Percentiles rank a stretch among this genome's conserved stretches.
These are phyloP conservation scores for Kwoniella sp. DNA, from an alignment of 768 basidiomycete species.

Conservation along the genomic window DNA sequence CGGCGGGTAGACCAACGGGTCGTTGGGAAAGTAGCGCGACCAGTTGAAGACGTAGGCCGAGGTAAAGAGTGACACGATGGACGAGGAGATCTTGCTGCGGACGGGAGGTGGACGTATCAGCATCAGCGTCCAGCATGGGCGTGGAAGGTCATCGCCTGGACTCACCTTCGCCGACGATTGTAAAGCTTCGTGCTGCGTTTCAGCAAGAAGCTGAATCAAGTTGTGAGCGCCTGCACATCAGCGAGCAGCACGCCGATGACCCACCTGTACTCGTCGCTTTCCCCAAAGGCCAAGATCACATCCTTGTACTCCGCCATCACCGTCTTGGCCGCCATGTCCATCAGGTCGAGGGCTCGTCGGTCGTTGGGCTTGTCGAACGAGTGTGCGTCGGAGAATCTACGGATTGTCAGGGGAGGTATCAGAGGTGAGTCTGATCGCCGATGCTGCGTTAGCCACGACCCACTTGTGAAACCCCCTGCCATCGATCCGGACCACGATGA, in stretches of 20 bases:
- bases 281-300: slow-evolving; percentile 82
- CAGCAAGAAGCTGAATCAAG: slow-evolving; percentile 81
- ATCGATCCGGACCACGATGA: slow-evolving; percentile 79
- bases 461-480: slow-evolving; percentile 92
- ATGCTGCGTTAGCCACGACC: slow-evolving; percentile 18
- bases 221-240: too few relatives aligned
- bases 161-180: slow-evolving; percentile 64
- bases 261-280: slow-evolving; percentile 95
- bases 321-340: slow-evolving; percentile 81
- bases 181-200: slow-evolving; percentile 70
- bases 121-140: not conserved
- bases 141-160: not conserved
- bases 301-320: slow-evolving; percentile 81
- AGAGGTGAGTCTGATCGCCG: not conserved
- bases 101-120: not conserved
- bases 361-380: slow-evolving; percentile 88
- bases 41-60: slow-evolving; percentile 85
- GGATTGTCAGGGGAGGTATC: not conserved
- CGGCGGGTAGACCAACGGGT: slow-evolving; percentile 71
- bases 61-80: slow-evolving; percentile 80
- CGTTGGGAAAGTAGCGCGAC: slow-evolving; percentile 65
- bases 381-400: slow-evolving; percentile 79
- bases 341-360: slow-evolving; percentile 72
- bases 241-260: slow-evolving; percentile 13
- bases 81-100: slow-evolving; percentile 77